Evolutionary conservation across 148 eudicot species (phyloP).

Genomic region (Cornus kousa): DNA sequence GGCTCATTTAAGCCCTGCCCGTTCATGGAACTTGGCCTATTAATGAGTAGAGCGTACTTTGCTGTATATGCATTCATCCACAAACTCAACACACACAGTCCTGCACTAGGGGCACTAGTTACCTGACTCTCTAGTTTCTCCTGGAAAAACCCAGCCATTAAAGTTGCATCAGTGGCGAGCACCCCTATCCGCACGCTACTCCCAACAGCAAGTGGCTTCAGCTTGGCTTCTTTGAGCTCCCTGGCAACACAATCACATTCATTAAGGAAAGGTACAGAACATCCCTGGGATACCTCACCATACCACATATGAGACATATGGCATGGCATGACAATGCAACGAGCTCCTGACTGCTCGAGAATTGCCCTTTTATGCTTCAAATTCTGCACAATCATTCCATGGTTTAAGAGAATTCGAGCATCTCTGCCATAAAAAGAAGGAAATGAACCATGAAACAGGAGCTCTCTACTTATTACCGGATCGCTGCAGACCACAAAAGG

Average conservation of each 20-base stretch:
- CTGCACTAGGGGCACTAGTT: neutral
- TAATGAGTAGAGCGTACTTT: neutral
- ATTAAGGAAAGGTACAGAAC: constrained; percentile 46
- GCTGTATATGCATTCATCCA: neutral
- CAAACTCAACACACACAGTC: too few relatives aligned
- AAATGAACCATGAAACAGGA: constrained; percentile 1
- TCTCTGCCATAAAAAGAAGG: neutral
- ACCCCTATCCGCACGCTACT: constrained; percentile 47
- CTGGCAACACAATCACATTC: constrained; percentile 42
- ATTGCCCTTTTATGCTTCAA: constrained; percentile 40
- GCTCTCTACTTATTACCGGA: constrained; percentile 24
- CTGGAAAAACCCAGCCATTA: constrained; percentile 38
- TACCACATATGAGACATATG: constrained; percentile 50
- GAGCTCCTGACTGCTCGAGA: constrained; percentile 55
- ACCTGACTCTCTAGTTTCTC: constrained; percentile 43
- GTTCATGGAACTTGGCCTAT: neutral
- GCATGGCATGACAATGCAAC: constrained; percentile 64
- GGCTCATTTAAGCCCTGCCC: neutral
- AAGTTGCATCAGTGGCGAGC: constrained; percentile 32
- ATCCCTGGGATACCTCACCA: constrained; percentile 40
- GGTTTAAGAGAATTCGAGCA: neutral
- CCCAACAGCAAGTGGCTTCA: constrained; percentile 54
- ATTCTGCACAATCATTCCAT: constrained; percentile 24
- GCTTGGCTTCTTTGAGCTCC: constrained; percentile 48
- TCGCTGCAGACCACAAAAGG: constrained; percentile 60